These are phyloP conservation scores for Fusarium acutatum DNA, from an alignment of 2,329 filamentous ascomycete genomes.

Conservation along the genomic window DNA sequence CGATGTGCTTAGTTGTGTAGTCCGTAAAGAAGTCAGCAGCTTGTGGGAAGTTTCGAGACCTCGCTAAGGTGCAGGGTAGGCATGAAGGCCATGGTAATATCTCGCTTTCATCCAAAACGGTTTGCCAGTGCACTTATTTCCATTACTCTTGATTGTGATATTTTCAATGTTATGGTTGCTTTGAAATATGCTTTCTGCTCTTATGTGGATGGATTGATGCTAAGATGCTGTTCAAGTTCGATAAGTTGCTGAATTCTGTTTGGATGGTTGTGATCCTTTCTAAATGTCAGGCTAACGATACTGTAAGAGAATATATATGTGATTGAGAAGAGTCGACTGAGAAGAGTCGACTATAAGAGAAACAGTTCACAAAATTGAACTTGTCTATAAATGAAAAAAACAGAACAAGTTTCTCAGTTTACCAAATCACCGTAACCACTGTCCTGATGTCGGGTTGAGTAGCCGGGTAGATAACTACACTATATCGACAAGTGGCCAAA, in stretches of 20 bases:
- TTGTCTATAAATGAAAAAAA: not conserved
- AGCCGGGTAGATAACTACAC: not conserved
- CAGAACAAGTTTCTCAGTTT: not conserved
- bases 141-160: not conserved
- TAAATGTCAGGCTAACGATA: not conserved
- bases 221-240: not conserved
- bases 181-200: not conserved
- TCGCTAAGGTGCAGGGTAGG: not conserved
- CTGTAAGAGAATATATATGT: no score
- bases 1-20: no score
- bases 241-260: not conserved
- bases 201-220: not conserved
- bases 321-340: no score
- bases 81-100: not conserved
- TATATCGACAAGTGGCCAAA: not conserved
- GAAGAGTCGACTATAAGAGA: not conserved
- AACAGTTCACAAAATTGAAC: not conserved
- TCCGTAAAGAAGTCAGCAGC: not conserved
- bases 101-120: not conserved
- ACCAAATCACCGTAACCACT: not conserved
- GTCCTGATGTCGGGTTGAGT: not conserved
- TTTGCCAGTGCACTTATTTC: not conserved
- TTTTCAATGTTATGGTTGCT: no score
- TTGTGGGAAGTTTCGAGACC: not conserved
- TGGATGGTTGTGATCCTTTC: not conserved